Base-by-base conservation (phyloP, 2,329 filamentous ascomycete genomes). In the Cephalotrichum gorgonifer region DNA sequence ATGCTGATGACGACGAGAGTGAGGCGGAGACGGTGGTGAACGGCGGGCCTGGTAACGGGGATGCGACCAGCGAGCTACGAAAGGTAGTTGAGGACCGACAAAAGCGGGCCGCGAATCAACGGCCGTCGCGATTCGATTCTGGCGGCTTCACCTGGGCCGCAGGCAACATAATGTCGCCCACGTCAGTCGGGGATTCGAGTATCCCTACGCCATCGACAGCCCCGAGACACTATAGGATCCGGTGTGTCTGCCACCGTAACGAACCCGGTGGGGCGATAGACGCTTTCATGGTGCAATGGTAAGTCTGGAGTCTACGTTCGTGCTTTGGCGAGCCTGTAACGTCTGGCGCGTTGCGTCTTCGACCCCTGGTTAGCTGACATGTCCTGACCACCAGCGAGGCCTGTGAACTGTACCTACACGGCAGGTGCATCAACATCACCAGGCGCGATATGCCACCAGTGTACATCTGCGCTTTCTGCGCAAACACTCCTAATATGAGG, bases 381-480 rank as follows among this genome's bases (percentile, higher is more conserved):
- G n/a, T 20, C 20, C 17, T 8, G 30, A 33, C 12, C 11, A 17
- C n/a, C 55, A 83, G 79, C 57, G 75, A 82, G 63, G 79, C 77
- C 23, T 84, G 80, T 58, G 79, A 83, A 56, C 75, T 80, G 67
- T 81, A 75, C 72, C 73, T 83, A 27, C 80, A 84, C 58, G 78
- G 76, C n/a, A 70, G 70, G 50, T 84, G 80, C 58, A 70, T 82
- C 56, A 78, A 79, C 53, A 75, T 83, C 53, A 75, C 72, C 43
- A 71, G 71, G 44, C 70, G 73, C 50, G 72, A 71, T n/a, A 70
- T 78, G 55, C 77, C 79, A 5, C 69, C 71, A 12, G 75, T 83
- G 5, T 84, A 83, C 55, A 76, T 83, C 31, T 84, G 80, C 58
- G 72, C 75, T 2, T 83, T 78, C 53, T 84, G 80, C 57, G 75